phyloP scores from a whole-genome alignment of 2,329 filamentous ascomycete species.

The Sclerotinia sclerotiorum region DNA sequence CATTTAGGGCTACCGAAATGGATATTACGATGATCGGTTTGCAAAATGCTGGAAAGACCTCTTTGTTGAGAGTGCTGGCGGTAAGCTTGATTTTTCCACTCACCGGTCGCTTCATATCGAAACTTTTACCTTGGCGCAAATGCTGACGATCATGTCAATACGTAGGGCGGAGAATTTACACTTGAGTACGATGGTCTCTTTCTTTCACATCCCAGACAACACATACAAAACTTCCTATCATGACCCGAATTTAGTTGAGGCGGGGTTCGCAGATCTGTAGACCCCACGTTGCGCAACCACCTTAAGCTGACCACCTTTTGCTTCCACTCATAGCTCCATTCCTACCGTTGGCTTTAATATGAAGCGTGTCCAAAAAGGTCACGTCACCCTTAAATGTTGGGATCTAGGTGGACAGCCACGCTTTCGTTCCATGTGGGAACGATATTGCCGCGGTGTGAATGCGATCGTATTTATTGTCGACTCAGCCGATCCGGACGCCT shows the following conservation, averaged over 20 bases:
- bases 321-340: slow-evolving; percentile 70
- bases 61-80: slow-evolving; percentile 86
- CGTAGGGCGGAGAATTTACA: slow-evolving; percentile 94
- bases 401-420: slow-evolving; percentile 95
- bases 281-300: slow-evolving; percentile 22
- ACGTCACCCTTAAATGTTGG: slow-evolving; percentile 99
- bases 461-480: slow-evolving; percentile 99
- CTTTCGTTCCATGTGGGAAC: slow-evolving; percentile 98
- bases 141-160: slow-evolving; percentile 42
- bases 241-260: slow-evolving; percentile 16
- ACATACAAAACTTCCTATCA: slow-evolving; percentile 3
- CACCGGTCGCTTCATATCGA: slow-evolving; percentile 28
- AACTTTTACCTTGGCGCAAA: slow-evolving; percentile 14
- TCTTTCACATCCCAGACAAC: background rate
- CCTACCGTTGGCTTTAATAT: slow-evolving; percentile 99
- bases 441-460: slow-evolving; percentile 96
- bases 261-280: slow-evolving; percentile 22
- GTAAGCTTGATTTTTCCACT: slow-evolving; percentile 61
- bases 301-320: slow-evolving; percentile 42
- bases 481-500: slow-evolving; percentile 78
- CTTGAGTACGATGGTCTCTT: slow-evolving; percentile 74
- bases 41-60: slow-evolving; percentile 98
- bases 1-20: slow-evolving; percentile 91
- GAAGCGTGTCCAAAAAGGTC: slow-evolving; percentile 95
- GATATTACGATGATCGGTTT: slow-evolving; percentile 98